These are phyloP conservation scores for Suhomyces vadensis DNA, from an alignment of 805 yeast genomes.

Conservation along the genomic window DNA sequence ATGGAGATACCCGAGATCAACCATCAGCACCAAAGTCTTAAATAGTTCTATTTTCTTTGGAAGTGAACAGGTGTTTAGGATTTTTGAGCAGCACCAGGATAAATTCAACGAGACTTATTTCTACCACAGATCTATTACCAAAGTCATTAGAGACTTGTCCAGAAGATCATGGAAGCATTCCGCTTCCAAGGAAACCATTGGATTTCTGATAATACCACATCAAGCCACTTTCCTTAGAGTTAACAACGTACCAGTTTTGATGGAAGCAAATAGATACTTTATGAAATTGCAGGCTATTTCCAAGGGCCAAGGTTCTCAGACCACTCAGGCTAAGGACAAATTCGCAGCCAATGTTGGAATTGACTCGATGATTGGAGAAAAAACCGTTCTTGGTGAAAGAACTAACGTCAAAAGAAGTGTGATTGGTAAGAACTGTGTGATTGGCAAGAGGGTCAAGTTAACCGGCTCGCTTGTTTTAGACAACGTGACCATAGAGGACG, in stretches of 20 bases:
- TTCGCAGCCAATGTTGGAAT: slow-evolving; percentile 77
- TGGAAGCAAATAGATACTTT: slow-evolving; percentile 85
- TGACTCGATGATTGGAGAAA: slow-evolving; percentile 76
- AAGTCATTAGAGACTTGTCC: slow-evolving; percentile 81
- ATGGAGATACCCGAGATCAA: slow-evolving; percentile 82
- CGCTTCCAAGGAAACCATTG: slow-evolving; percentile 56
- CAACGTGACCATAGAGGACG: slow-evolving; percentile 75
- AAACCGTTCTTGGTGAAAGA: slow-evolving; percentile 71
- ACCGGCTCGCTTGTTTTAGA: slow-evolving; percentile 83
- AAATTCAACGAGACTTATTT: slow-evolving; percentile 40
- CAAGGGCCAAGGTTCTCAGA: slow-evolving; percentile 20
- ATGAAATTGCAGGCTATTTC: slow-evolving; percentile 63
- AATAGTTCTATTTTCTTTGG: slow-evolving; percentile 66
- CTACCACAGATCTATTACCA: slow-evolving; percentile 53
- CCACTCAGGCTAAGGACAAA: slow-evolving; percentile 45
- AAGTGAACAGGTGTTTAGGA: slow-evolving; percentile 47
- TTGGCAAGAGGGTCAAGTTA: slow-evolving; percentile 85
- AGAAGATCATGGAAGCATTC: slow-evolving; percentile 91
- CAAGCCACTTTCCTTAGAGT: slow-evolving; percentile 72
- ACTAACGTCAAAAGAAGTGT: slow-evolving; percentile 86
- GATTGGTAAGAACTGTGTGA: slow-evolving; percentile 67
- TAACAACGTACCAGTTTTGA: slow-evolving; percentile 75
- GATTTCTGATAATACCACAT: slow-evolving; percentile 68
- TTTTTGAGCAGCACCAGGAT: slow-evolving; percentile 43
- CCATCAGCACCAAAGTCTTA: slow-evolving; percentile 73